A percentile compares a stretch with the other conserved stretches of the same genome.
Conservation (phyloP, 78 protist genomes). For the Isochrysis galbana region DNA sequence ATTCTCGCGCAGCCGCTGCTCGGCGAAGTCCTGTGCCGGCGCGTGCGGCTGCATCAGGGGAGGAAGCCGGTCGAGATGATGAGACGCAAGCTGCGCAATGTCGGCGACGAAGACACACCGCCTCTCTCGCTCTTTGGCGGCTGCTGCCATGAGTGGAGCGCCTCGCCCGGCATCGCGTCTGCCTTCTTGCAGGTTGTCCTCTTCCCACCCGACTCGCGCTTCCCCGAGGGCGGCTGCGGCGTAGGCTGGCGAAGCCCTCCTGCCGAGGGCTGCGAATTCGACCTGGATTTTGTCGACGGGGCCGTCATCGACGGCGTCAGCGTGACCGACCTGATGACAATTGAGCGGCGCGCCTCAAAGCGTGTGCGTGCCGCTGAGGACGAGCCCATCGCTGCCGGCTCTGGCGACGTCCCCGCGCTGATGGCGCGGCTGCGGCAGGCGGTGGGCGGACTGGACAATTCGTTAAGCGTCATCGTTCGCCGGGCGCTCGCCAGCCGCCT, state of each 20-base stretch:
- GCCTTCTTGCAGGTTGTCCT: not conserved
- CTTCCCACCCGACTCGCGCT: not conserved
- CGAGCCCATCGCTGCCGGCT: not conserved
- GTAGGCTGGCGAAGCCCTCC: not conserved
- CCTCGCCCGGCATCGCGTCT: not conserved
- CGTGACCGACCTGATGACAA: not conserved
- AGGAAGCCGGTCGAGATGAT: conserved; percentile 18
- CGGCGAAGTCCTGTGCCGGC: not conserved
- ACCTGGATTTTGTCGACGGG: not conserved
- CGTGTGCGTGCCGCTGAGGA: not conserved
- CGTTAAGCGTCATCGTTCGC: not conserved
- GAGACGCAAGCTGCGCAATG: not conserved
- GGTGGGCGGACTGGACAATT: conserved; percentile 9
- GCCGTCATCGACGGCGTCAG: not conserved
- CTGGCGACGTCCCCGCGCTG: not conserved
- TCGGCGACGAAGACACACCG: no score
- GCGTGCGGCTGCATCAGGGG: not conserved
- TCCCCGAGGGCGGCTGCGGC: not conserved
- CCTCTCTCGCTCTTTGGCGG: not conserved
- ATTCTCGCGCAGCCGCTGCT: not conserved
- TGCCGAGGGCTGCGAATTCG: not conserved
- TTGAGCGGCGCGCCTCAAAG: not conserved
- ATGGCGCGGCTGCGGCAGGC: not conserved
- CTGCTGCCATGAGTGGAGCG: not conserved
- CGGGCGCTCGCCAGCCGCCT: conserved; percentile 31